A percentile compares a stretch with the other conserved stretches of the same genome.
Evolutionary conservation across 768 basidiomycete genomes (phyloP).

Genomic region (Tylopilus felleus): DNA sequence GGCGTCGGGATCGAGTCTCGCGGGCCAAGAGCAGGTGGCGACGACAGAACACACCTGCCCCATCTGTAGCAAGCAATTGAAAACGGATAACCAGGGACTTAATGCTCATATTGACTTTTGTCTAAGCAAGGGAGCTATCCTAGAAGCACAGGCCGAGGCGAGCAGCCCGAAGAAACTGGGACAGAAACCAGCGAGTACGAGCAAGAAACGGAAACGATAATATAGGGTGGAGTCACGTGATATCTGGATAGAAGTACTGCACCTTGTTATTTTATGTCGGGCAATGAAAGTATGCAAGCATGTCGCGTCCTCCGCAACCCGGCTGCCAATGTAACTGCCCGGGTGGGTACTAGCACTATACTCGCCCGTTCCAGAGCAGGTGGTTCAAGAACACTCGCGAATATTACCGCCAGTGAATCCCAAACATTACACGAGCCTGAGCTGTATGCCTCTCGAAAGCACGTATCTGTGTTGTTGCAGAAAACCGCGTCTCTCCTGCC

Average conservation of each 20-base stretch:
- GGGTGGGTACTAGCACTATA: not conserved
- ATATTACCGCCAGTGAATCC: not conserved
- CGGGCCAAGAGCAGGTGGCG: constrained; percentile 13
- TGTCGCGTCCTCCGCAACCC: constrained; percentile 20
- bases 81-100: constrained; percentile 70
- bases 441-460: constrained; percentile 12
- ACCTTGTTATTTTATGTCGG: not conserved
- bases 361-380: not conserved
- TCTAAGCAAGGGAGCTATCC: constrained; percentile 73
- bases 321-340: not conserved
- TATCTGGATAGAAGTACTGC: not conserved
- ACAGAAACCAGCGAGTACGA: not conserved
- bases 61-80: constrained; percentile 59
- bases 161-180: constrained; percentile 18
- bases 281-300: constrained; percentile 24
- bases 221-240: constrained; percentile 19
- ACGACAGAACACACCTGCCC: constrained; percentile 58
- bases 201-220: constrained; percentile 21
- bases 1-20: constrained; percentile 16
- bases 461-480: constrained; percentile 47
- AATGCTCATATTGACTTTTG: constrained; percentile 92
- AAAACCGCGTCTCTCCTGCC: constrained; percentile 47
- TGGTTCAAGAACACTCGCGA: not conserved
- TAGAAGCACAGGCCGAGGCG: constrained; percentile 54
- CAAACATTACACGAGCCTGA: not conserved